Evolutionary conservation across 768 basidiomycete genomes (phyloP), one percentile per base, ranked within the genome.

Genomic region (Tephrocybe rancida): DNA sequence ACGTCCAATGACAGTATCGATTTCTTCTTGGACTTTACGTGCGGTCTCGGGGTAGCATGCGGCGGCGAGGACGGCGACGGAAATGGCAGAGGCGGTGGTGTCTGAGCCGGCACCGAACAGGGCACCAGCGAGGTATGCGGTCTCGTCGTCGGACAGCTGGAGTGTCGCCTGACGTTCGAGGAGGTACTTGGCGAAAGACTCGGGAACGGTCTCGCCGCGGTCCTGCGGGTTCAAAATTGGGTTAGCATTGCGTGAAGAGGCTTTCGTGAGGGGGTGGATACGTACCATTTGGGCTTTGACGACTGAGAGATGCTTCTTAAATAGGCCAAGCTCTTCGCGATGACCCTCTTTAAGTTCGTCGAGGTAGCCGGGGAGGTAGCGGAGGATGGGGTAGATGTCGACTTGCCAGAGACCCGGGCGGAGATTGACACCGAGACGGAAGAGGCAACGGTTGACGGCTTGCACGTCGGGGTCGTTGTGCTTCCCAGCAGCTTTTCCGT

Each of bases 61-160:
- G 1, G 84, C 76, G 16, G 85, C 84, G 72, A 86, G 75, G n/a
- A 86, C 66, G 1, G 73, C 62, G 35, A 84, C 70, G 58, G 78
- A 80, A 54, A 86, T 81, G 0, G 79, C 84, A 10, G 82, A 78
- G 3, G 83, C 81, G 8, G 83, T 86, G 59, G 85, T 87, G 57
- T 86, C 86, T 0, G 82, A 78, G 13, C 86, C 86, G 29, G 85
- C 85, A 22, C 86, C 86, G 54, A 84, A 87, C 67, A 87, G 80
- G 34, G 78, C 76, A 0, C 86, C 86, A 0, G 81, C 80, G 22
- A 87, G 76, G 62, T 87, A 87, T 0, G 85, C 80, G 24, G 79
- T 76, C 60, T 87, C 85, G 49, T 80, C 71, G 49, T 81, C 72
- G 2, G 82, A 76, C 9, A 86, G 74, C 10, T 76, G 79, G 43